Evolutionary conservation across 495 filamentous ascomycete species (phyloP), one percentile per base, ranked within the genome.

Genomic region (Penicillium goetzii): DNA sequence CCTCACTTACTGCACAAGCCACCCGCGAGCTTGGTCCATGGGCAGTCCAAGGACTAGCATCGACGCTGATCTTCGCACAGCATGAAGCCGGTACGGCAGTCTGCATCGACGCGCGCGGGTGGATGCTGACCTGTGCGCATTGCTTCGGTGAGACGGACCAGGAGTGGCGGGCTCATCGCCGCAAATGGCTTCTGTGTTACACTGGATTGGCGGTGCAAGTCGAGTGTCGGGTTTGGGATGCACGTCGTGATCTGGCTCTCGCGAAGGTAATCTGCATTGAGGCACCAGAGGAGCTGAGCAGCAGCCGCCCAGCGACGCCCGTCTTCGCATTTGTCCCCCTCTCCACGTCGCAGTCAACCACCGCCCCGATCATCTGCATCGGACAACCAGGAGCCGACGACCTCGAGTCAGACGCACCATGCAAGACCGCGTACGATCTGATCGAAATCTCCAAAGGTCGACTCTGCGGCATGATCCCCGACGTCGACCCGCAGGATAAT

Each of bases 61-160:
- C 81, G 0, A 81, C 79, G 0, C 72, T 83, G 25, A 76, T 83
- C 28, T 84, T 83, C 55, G 80, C 76, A 33, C 80, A 81, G 59
- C 68, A 77, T 36, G 76, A 80, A 61, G 81, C 80, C 11, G 78
- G 80, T 28, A 81, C 78, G 5, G 80, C 82, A 3, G 73, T 82
- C n/a, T 83, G 76, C 58, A 77, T 83, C 32, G 67, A 73, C 2
- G 38, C 72, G 32, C 56, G 65, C 14, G 81, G 80, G 15, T 62
- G 81, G 33, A 64, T 84, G 12, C 60, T 84, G 34, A 84, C 79
- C 17, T 81, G 79, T 62, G 47, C 47, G 14, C 47, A 51, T 70
- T 83, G 82, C 62, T 63, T 84, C 8, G 78, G 74, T 17, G 80
- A 77, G 55, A 72, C 50, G 7, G 47, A 23, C 7, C 59, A 60